Percentiles rank a stretch among this genome's conserved stretches.
Conservation (phyloP, 148 eudicot genomes). For the Polygonum maritimum region DNA sequence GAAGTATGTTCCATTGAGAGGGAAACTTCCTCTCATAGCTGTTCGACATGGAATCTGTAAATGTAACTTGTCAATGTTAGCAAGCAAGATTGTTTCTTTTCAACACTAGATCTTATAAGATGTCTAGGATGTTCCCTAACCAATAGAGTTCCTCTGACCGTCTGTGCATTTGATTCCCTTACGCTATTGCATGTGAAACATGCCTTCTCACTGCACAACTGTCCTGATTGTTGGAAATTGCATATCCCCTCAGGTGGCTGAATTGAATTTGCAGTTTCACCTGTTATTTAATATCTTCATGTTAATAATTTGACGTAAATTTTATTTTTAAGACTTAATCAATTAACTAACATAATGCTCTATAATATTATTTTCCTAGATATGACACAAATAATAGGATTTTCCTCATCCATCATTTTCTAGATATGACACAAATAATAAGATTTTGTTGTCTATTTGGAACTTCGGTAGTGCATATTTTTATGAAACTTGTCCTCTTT, state of each 20-base stretch:
- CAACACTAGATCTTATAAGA: background rate
- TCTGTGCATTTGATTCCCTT: conserved; percentile 41
- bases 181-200: conserved; percentile 45
- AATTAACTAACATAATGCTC: background rate
- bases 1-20: conserved; percentile 62
- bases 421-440: background rate
- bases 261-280: conserved; percentile 49
- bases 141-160: conserved; percentile 63
- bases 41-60: conserved; percentile 64
- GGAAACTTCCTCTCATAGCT: conserved; percentile 63
- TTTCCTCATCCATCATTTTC: background rate
- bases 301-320: background rate
- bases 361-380: background rate
- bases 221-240: conserved; percentile 21
- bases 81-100: background rate
- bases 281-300: conserved; percentile 20
- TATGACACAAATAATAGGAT: background rate
- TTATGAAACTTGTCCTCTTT: background rate
- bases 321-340: background rate
- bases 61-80: conserved; percentile 8
- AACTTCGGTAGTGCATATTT: background rate
- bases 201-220: conserved; percentile 26
- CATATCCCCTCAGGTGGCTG: conserved; percentile 38
- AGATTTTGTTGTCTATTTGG: background rate
- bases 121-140: conserved; percentile 20